These are phyloP conservation scores for Fusarium sp. DNA, from an alignment of 2,329 filamentous ascomycete genomes.

Conservation along the genomic window DNA sequence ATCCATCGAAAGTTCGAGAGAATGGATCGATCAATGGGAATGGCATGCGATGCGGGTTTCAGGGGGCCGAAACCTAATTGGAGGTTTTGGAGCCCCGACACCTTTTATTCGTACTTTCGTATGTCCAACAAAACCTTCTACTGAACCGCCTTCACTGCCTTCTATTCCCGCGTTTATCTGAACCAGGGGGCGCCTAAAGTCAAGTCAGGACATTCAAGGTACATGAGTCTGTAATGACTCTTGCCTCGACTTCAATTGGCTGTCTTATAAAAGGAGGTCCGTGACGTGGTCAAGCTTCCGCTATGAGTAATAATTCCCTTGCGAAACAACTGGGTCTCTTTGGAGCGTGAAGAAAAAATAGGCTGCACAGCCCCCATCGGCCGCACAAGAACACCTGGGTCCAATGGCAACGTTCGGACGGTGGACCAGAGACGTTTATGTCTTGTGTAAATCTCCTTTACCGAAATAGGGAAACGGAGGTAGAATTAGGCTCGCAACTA, in stretches of 20 bases:
- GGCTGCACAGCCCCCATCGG: slow-evolving; percentile 35
- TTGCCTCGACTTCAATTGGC: slow-evolving; percentile 36
- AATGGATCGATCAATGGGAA: slow-evolving; percentile 19
- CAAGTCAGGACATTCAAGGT: neutral
- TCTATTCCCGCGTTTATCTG: neutral
- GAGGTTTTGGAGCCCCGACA: slow-evolving; percentile 6
- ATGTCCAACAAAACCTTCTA: neutral
- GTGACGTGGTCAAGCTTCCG: slow-evolving; percentile 44
- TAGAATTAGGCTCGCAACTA: slow-evolving; percentile 44
- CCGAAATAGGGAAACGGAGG: slow-evolving; percentile 8
- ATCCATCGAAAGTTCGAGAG: slow-evolving; percentile 36
- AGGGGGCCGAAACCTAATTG: slow-evolving; percentile 34
- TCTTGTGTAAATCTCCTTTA: slow-evolving; percentile 14
- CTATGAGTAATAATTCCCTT: slow-evolving; percentile 35
- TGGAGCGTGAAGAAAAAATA: slow-evolving; percentile 18
- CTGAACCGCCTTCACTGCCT: neutral
- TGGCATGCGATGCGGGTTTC: slow-evolving; percentile 37
- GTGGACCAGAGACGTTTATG: neutral
- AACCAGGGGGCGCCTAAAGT: slow-evolving; percentile 21
- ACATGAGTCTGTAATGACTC: slow-evolving; percentile 40
- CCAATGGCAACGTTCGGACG: slow-evolving; percentile 27
- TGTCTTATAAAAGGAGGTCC: slow-evolving; percentile 35
- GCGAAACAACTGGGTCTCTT: slow-evolving; percentile 33
- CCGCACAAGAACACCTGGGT: slow-evolving; percentile 17
- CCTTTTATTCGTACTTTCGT: slow-evolving; percentile 32